phyloP scores from a whole-genome alignment of 1,139 yeast species.

The Diutina catenulata region DNA sequence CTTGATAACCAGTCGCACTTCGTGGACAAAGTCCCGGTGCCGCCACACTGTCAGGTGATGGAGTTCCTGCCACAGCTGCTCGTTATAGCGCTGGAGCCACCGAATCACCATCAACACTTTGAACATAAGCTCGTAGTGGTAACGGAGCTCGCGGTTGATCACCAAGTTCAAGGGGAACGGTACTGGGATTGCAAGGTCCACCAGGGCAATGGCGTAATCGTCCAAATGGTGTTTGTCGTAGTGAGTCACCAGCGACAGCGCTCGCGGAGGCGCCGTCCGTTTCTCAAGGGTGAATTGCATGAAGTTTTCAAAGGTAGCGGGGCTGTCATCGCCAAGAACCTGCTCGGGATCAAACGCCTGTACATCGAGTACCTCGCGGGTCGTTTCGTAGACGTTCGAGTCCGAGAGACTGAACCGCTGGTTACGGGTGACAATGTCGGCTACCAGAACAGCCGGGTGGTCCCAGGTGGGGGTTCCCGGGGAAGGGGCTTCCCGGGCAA shows the following conservation, averaged over 20 bases:
- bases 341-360: slow-evolving; percentile 53
- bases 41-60: slow-evolving; percentile 42
- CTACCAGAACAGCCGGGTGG: slow-evolving; percentile 7
- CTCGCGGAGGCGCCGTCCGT: background rate
- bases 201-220: slow-evolving; percentile 22
- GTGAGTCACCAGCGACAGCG: slow-evolving; percentile 10
- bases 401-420: slow-evolving; percentile 20
- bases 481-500: slow-evolving; percentile 6
- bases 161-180: slow-evolving; percentile 85
- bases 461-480: slow-evolving; percentile 7
- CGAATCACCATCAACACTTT: slow-evolving; percentile 58
- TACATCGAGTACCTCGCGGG: slow-evolving; percentile 53
- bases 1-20: slow-evolving; percentile 41
- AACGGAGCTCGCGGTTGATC: slow-evolving; percentile 55
- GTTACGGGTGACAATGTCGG: slow-evolving; percentile 13
- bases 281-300: slow-evolving; percentile 7
- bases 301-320: background rate
- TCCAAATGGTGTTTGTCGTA: slow-evolving; percentile 32
- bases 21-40: slow-evolving; percentile 28
- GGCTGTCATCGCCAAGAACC: slow-evolving; percentile 19
- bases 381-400: slow-evolving; percentile 37
- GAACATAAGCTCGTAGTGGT: slow-evolving; percentile 72
- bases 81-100: slow-evolving; percentile 44
- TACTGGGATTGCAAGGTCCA: slow-evolving; percentile 55
- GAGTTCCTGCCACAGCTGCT: background rate